Evolutionary conservation across 306 rosid genomes (phyloP), one percentile per base, ranked within the genome.

Genomic region (Prunus davidiana): DNA sequence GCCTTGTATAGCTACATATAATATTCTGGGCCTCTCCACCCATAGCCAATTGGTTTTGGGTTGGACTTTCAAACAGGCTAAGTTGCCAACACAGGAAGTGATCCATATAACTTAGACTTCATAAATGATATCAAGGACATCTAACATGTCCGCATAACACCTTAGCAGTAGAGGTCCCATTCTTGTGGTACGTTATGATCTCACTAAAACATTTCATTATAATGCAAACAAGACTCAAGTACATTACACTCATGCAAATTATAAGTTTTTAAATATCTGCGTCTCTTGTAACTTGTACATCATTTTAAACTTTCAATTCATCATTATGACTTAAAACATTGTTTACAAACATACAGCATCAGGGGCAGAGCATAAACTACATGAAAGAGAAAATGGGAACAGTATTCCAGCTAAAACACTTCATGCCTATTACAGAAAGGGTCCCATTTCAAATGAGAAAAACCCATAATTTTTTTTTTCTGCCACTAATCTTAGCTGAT

Each of bases 401-500:
- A 6, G 67, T 62, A 19, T 46, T 27, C 8, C 73, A 49, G 14
- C 58, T 5, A 18, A 30, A 28, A 62, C 30, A 15, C 5, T 6
- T 28, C n/a, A 62, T 22, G 67, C 41, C 64, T 11, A 58, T 24
- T 22, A 22, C 25, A 30, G 15, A 58, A 56, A 9, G 28, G 62
- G 15, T 20, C 57, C 20, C 64, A 49, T 50, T n/a, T 20, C 54
- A 60, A 18, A 30, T 2, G 15, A 49, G 1, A 6, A 47, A 24
- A 49, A 25, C 75, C 50, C 49, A 58, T 32, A 5, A 32, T 0
- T 30, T 30, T 30, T 30, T 30, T 30, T 32, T 32, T 32, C 27
- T 34, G 14, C 22, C 27, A 15, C 5, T n/a, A 69, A 77, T 72
- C 62, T 73, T 49, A 68, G 38, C 8, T 34, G 63, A 85, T 64